Conservation (phyloP, 1,284 basidiomycete genomes). For the Sphaerobolus stellatus region DNA sequence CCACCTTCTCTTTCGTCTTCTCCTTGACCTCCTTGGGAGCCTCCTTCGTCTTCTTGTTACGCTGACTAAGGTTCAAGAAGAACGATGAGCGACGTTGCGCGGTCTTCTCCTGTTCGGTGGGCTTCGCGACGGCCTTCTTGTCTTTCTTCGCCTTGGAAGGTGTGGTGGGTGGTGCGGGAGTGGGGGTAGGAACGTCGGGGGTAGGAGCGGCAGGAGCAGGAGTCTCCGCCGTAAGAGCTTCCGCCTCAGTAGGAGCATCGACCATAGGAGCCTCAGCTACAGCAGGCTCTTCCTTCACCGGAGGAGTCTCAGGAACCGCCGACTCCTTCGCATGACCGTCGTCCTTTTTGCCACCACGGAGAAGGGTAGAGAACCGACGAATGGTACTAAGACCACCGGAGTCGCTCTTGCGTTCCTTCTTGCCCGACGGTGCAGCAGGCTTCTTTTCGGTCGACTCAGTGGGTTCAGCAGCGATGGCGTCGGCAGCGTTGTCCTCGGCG, state of each 20-base stretch:
- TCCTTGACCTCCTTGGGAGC: neutral
- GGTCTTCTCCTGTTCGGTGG: neutral
- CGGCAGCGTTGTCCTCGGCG: too few species aligned
- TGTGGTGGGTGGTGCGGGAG: neutral
- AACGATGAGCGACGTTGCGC: conserved; percentile 3
- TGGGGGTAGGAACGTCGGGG: neutral
- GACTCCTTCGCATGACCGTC: neutral
- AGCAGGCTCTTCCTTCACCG: neutral
- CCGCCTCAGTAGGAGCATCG: neutral
- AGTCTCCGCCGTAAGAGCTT: neutral
- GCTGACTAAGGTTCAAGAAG: neutral
- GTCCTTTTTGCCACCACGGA: neutral
- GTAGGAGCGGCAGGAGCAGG: neutral
- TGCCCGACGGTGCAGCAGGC: too few species aligned
- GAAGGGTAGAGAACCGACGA: conserved; percentile 9
- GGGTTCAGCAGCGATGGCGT: too few species aligned
- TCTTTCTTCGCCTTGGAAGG: conserved; percentile 1
- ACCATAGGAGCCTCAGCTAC: neutral
- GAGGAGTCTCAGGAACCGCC: neutral
- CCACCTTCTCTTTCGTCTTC: neutral
- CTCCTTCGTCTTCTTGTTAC: neutral
- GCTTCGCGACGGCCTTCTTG: neutral
- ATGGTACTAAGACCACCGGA: conserved; percentile 7
- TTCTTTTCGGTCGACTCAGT: too few species aligned
- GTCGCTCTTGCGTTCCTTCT: too few species aligned